Percentiles rank a stretch among this genome's conserved stretches.
Evolutionary conservation across 2,329 filamentous ascomycete genomes (phyloP).

Genomic region (Fusarium kyushuense): DNA sequence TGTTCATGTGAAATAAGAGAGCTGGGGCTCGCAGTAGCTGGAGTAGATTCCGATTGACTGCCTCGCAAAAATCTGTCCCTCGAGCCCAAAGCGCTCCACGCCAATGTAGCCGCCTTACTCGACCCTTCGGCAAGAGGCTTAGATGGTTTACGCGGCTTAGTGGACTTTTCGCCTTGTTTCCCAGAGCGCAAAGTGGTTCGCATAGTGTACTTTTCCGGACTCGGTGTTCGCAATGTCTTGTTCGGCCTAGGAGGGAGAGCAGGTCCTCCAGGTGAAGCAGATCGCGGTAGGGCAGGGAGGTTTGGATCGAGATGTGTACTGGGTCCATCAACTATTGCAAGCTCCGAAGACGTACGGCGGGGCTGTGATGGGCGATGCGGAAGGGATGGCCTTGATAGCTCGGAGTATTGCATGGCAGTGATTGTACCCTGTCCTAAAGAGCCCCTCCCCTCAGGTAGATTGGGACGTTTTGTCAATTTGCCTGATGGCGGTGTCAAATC

Average conservation of each 20-base stretch:
- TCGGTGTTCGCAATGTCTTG: slow-evolving; percentile 61
- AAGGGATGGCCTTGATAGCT: slow-evolving; percentile 78
- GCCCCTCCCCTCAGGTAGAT: slow-evolving; percentile 55
- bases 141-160: slow-evolving; percentile 57
- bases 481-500: slow-evolving; percentile 33
- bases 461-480: slow-evolving; percentile 42
- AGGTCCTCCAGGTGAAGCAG: slow-evolving; percentile 50
- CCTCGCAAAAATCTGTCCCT: slow-evolving; percentile 53
- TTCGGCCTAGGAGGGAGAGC: slow-evolving; percentile 51
- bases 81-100: slow-evolving; percentile 65
- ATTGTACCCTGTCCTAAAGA: slow-evolving; percentile 87
- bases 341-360: slow-evolving; percentile 65
- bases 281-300: slow-evolving; percentile 43
- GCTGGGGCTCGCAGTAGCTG: slow-evolving; percentile 33
- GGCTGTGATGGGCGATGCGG: slow-evolving; percentile 69
- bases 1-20: slow-evolving; percentile 51
- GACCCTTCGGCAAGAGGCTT: slow-evolving; percentile 64
- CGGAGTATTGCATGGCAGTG: slow-evolving; percentile 81
- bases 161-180: slow-evolving; percentile 58
- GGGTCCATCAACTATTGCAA: slow-evolving; percentile 55
- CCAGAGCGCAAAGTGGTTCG: slow-evolving; percentile 69
- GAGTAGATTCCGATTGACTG: slow-evolving; percentile 43
- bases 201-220: slow-evolving; percentile 72
- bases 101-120: slow-evolving; percentile 73
- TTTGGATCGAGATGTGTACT: slow-evolving; percentile 36